Evolutionary conservation across 345 rosid species (phyloP).

Genomic region (Populus deltoides): DNA sequence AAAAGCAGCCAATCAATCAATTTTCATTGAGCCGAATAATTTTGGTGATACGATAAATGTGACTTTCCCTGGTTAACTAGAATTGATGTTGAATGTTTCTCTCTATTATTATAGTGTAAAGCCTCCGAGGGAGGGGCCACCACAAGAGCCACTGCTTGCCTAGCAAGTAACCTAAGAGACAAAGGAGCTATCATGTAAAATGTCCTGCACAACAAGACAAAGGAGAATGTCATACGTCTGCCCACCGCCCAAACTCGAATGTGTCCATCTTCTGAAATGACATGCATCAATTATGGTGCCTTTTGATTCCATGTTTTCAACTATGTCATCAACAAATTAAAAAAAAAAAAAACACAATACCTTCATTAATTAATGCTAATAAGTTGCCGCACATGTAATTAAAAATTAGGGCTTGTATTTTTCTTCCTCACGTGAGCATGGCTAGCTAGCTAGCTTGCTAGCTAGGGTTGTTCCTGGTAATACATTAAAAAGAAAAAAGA

Average conservation of each 20-base stretch:
- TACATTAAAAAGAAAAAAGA: no score
- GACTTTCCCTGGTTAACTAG: not conserved
- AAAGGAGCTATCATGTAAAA: not conserved
- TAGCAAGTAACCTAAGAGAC: conserved; percentile 21
- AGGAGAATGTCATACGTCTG: conserved; percentile 21
- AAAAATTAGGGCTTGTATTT: no score
- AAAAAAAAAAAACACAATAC: no score
- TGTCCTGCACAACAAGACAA: conserved; percentile 17
- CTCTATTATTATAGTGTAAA: not conserved
- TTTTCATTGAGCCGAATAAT: not conserved
- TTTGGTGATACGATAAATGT: conserved; percentile 7
- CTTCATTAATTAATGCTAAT: no score
- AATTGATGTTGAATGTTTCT: not conserved
- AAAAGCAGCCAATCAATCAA: no score
- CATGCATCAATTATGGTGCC: conserved; percentile 10
- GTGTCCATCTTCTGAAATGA: conserved; percentile 7
- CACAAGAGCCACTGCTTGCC: conserved; percentile 12
- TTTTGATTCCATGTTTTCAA: not conserved
- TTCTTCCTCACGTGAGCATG: no score
- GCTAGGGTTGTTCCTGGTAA: no score
- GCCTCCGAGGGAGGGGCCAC: conserved; percentile 16
- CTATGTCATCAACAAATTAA: not conserved
- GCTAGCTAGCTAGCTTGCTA: no score
- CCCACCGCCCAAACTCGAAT: conserved; percentile 39
- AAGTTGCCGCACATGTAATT: no score